Conservation (phyloP, 768 basidiomycete genomes). For the Tricholoma flavovirens region DNA sequence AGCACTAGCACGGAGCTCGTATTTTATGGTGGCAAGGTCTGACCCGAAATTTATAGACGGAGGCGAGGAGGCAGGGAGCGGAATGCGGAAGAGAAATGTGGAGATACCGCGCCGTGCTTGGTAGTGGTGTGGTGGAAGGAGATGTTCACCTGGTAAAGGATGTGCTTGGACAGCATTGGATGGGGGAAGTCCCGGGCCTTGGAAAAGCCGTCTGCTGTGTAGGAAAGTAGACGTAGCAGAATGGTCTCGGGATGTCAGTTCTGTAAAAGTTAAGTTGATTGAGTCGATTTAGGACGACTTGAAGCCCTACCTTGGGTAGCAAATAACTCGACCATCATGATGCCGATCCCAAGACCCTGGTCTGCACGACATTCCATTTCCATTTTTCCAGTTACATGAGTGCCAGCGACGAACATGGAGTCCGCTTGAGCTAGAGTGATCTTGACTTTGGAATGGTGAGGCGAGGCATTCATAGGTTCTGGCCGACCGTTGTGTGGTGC, state of each 20-base stretch:
- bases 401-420: constrained; percentile 59
- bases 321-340: constrained; percentile 74
- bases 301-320: constrained; percentile 57
- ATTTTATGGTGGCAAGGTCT: constrained; percentile 61
- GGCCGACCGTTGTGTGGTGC: constrained; percentile 21
- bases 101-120: constrained; percentile 72
- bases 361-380: constrained; percentile 77
- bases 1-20: constrained; percentile 69
- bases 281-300: too few relatives aligned
- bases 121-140: constrained; percentile 59
- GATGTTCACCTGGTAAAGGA: constrained; percentile 50
- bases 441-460: constrained; percentile 74
- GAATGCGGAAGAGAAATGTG: constrained; percentile 77
- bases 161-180: constrained; percentile 76
- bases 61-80: constrained; percentile 60
- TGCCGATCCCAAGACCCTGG: constrained; percentile 62
- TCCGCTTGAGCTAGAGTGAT: constrained; percentile 57
- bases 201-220: constrained; percentile 65
- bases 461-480: constrained; percentile 78
- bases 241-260: constrained; percentile 72
- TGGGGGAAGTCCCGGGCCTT: constrained; percentile 76
- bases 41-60: constrained; percentile 67
- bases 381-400: constrained; percentile 65
- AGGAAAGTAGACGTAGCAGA: constrained; percentile 77
- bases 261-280: constrained; percentile 28